Percentiles rank a stretch among this genome's conserved stretches.
Evolutionary conservation across 345 rosid genomes (phyloP).

Genomic region (Chamaenerion angustifolium): DNA sequence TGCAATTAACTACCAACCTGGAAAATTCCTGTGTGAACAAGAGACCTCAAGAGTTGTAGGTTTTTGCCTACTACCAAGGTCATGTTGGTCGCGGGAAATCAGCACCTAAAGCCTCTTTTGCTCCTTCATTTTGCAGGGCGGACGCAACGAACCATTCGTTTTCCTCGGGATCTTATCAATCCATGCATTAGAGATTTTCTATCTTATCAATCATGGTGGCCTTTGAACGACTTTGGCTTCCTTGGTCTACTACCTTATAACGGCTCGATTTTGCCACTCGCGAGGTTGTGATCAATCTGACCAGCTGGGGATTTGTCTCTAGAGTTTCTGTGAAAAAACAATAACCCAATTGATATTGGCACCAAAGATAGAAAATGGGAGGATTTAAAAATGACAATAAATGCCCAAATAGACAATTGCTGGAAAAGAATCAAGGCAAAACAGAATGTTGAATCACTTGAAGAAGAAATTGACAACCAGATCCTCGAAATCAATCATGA

Average conservation of each 20-base stretch:
- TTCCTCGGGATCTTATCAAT: slow-evolving; percentile 17
- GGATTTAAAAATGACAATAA: too few species aligned
- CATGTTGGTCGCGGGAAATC: slow-evolving; percentile 28
- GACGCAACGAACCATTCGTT: slow-evolving; percentile 16
- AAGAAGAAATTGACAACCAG: too few species aligned
- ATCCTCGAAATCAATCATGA: too few species aligned
- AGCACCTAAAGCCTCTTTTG: slow-evolving; percentile 21
- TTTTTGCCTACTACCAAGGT: slow-evolving; percentile 11
- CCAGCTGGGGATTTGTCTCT: too few species aligned
- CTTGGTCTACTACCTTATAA: slow-evolving; percentile 19
- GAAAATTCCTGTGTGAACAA: slow-evolving; percentile 28
- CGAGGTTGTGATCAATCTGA: too few species aligned
- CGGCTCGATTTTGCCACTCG: background rate
- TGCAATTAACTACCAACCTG: slow-evolving; percentile 28
- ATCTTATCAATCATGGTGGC: too few species aligned
- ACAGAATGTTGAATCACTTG: too few species aligned
- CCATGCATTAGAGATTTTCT: slow-evolving; percentile 30
- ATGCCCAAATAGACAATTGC: too few species aligned
- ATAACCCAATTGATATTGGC: too few species aligned
- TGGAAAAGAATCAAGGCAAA: too few species aligned
- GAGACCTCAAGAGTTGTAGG: slow-evolving; percentile 23
- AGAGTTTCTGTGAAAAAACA: too few species aligned
- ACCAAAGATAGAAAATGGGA: too few species aligned
- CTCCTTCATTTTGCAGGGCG: slow-evolving; percentile 18
- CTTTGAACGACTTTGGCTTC: slow-evolving; percentile 39